Percentiles rank a stretch among this genome's conserved stretches.
These are phyloP conservation scores for Durotheca rogersii DNA, from an alignment of 495 filamentous ascomycete genomes.

Conservation along the genomic window DNA sequence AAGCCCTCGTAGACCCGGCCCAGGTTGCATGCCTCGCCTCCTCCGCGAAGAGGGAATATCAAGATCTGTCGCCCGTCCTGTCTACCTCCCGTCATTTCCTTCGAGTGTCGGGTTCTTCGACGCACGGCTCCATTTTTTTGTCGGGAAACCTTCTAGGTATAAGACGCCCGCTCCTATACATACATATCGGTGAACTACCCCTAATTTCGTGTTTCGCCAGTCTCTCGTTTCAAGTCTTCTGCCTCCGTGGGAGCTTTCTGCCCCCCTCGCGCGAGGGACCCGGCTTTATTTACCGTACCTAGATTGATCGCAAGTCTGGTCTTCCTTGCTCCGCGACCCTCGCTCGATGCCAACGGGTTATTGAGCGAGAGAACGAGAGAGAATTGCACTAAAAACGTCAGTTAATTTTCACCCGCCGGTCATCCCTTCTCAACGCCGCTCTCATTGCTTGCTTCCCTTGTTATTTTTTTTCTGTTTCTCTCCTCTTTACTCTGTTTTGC, in stretches of 20 bases:
- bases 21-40: slow-evolving; percentile 8
- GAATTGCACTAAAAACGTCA: slow-evolving; percentile 18
- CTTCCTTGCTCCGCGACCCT: slow-evolving; percentile 11
- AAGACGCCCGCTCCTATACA: slow-evolving; percentile 25
- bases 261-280: slow-evolving; percentile 12
- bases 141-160: slow-evolving; percentile 7
- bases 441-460: background rate
- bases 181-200: slow-evolving; percentile 26
- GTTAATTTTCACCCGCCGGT: slow-evolving; percentile 4
- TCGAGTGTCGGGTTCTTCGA: slow-evolving; percentile 13
- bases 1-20: slow-evolving; percentile 20
- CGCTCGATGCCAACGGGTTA: slow-evolving; percentile 9
- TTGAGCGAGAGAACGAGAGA: slow-evolving; percentile 9
- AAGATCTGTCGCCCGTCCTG: slow-evolving; percentile 20
- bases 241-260: slow-evolving; percentile 13
- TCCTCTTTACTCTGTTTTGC: slow-evolving; percentile 9
- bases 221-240: slow-evolving; percentile 27
- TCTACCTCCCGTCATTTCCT: slow-evolving; percentile 24
- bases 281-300: slow-evolving; percentile 5
- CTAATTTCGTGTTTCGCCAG: slow-evolving; percentile 27
- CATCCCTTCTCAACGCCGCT: background rate
- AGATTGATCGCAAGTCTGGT: slow-evolving; percentile 27
- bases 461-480: background rate
- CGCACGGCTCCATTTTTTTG: slow-evolving; percentile 26
- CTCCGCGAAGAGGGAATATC: slow-evolving; percentile 25